These are phyloP conservation scores for Lepiota brunneoincarnata DNA, from an alignment of 768 basidiomycete species.

Conservation along the genomic window DNA sequence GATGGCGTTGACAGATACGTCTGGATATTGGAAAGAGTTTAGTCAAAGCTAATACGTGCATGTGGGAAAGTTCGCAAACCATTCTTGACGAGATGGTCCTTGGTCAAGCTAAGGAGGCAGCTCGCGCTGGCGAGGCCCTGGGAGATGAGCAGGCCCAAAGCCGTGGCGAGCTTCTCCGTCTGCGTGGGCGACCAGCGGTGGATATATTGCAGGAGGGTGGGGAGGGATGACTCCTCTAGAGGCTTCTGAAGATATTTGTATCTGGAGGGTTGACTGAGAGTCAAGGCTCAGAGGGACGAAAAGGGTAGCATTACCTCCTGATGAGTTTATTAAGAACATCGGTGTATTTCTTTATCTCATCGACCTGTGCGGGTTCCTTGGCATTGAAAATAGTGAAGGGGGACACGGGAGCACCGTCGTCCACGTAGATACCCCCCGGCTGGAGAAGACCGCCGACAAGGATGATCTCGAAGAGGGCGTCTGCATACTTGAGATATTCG, in stretches of 20 bases:
- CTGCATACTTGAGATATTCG: conserved; percentile 97
- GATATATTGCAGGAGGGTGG: conserved; percentile 83
- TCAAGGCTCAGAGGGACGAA: conserved; percentile 10
- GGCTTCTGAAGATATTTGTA: conserved; percentile 99
- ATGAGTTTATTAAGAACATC: conserved; percentile 96
- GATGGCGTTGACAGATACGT: conserved; percentile 73
- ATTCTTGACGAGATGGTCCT: conserved; percentile 96
- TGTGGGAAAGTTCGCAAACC: conserved; percentile 39
- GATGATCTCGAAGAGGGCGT: conserved; percentile 93
- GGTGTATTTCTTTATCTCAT: conserved; percentile 89
- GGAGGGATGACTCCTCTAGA: conserved; percentile 82
- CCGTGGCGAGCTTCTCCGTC: conserved; percentile 80
- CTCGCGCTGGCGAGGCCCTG: conserved; percentile 78
- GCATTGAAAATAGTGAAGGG: conserved; percentile 89
- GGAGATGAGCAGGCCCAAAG: conserved; percentile 79
- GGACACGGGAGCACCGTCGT: conserved; percentile 80
- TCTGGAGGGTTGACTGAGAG: conserved; percentile 37
- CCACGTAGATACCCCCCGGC: conserved; percentile 90
- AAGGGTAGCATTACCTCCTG: conserved; percentile 61
- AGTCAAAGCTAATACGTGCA: conserved; percentile 5
- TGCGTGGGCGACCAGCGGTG: conserved; percentile 78
- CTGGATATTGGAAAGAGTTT: conserved; percentile 38
- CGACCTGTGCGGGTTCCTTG: conserved; percentile 72
- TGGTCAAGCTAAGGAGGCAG: conserved; percentile 80
- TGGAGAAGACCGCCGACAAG: conserved; percentile 95